Evolutionary conservation across 306 rosid species (phyloP).

Genomic region (Clitoria ternatea): DNA sequence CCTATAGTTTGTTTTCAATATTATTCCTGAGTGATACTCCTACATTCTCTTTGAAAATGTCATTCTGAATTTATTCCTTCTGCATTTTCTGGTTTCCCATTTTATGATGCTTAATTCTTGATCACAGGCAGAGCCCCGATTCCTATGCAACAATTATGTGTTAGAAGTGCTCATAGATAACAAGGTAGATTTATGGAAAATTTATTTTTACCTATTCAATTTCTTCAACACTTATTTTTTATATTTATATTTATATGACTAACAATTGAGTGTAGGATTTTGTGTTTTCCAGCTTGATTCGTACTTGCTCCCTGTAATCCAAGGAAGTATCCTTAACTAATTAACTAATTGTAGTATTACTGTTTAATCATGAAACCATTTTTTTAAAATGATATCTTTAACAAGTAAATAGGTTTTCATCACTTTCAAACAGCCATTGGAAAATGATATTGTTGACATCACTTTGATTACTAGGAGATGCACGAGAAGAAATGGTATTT

Average conservation of each 20-base stretch:
- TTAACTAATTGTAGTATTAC: constrained; percentile 1
- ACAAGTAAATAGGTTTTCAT: constrained; percentile 54
- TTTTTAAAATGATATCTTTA: constrained; percentile 48
- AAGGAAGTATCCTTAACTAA: constrained; percentile 74
- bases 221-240: constrained; percentile 1
- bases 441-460: constrained; percentile 62
- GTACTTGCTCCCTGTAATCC: constrained; percentile 71
- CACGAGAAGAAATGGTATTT: constrained; percentile 78
- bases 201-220: constrained; percentile 13
- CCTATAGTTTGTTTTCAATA: constrained; percentile 6
- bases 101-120: constrained; percentile 25
- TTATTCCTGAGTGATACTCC: constrained; percentile 12
- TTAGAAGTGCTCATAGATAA: constrained; percentile 76
- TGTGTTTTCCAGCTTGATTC: constrained; percentile 70
- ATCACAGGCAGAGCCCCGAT: constrained; percentile 86
- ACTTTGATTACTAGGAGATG: constrained; percentile 85
- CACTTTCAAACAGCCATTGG: constrained; percentile 81
- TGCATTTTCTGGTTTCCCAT: constrained; percentile 18
- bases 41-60: constrained; percentile 3
- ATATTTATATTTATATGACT: neutral
- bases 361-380: constrained; percentile 4
- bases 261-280: constrained; percentile 21
- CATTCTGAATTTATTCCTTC: constrained; percentile 6
- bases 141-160: constrained; percentile 84
- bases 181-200: constrained; percentile 41